Conservation (phyloP, 176 grass and related monocot genomes). For the Puccinellia tenuiflora region DNA sequence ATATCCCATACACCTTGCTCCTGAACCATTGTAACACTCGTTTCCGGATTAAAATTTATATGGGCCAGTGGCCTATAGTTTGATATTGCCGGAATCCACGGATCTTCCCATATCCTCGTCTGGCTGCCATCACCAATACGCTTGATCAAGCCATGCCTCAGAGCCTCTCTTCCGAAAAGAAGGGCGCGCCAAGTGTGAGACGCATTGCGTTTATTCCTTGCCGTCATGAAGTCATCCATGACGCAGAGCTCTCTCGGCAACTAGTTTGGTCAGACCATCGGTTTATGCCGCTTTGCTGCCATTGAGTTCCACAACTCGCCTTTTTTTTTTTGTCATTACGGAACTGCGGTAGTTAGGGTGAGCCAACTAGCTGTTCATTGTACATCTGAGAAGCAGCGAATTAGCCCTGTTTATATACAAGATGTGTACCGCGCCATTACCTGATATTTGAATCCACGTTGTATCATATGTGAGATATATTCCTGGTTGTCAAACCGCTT, state of each 20-base stretch:
- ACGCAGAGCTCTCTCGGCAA: conserved; percentile 50
- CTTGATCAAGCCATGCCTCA: no score
- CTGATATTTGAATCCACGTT: not conserved
- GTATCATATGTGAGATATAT: not conserved
- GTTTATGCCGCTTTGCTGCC: not conserved
- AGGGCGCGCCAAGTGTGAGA: no score
- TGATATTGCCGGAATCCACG: no score
- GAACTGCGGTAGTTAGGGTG: not conserved
- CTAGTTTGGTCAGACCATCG: conserved; percentile 16
- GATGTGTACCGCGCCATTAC: not conserved
- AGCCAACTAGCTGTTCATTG: not conserved
- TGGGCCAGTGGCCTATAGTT: no score
- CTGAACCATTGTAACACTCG: no score
- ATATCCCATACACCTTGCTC: no score
- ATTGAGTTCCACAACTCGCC: not conserved
- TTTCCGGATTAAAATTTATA: no score
- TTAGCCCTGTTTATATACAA: not conserved
- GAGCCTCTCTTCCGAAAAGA: no score
- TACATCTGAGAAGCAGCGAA: conserved; percentile 16
- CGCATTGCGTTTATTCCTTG: no score
- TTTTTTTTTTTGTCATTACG: not conserved
- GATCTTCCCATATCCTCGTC: no score
- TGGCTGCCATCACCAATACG: no score
- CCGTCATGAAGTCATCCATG: no score
- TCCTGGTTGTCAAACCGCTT: not conserved